phyloP scores from a whole-genome alignment of 805 yeast species.

The Pichia cephalocereana region DNA sequence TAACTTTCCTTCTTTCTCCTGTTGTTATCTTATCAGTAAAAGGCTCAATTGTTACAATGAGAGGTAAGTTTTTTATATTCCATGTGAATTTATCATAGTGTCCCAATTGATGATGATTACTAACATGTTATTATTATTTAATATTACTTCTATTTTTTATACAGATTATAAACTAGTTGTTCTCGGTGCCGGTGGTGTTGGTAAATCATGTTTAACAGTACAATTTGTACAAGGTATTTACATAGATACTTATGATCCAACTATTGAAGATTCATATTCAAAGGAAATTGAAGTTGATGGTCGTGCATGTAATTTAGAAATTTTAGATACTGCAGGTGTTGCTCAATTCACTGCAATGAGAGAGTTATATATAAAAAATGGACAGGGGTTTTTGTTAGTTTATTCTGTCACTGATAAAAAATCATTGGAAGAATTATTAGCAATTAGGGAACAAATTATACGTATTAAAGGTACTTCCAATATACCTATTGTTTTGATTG shows the following conservation, averaged over 20 bases:
- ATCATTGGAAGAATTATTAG: constrained; percentile 68
- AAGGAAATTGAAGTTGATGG: constrained; percentile 86
- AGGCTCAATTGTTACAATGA: background rate
- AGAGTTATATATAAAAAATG: constrained; percentile 77
- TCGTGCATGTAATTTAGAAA: constrained; percentile 76
- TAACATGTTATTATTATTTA: background rate
- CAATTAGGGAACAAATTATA: constrained; percentile 74
- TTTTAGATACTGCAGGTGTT: constrained; percentile 56
- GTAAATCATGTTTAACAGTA: constrained; percentile 88
- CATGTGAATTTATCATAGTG: too few relatives aligned
- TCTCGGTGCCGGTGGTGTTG: constrained; percentile 96
- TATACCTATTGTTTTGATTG: constrained; percentile 86
- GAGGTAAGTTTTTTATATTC: background rate
- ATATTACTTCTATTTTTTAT: background rate
- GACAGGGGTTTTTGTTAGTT: constrained; percentile 61
- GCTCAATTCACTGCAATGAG: constrained; percentile 95
- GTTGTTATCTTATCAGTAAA: background rate
- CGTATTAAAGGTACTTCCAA: constrained; percentile 67
- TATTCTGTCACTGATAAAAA: constrained; percentile 52
- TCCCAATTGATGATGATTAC: background rate
- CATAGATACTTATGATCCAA: constrained; percentile 90
- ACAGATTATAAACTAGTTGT: constrained; percentile 82
- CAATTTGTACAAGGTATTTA: constrained; percentile 88
- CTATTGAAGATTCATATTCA: constrained; percentile 92
- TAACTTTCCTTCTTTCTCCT: background rate